phyloP scores from a whole-genome alignment of 805 yeast genomes.

The Komagataella mondaviorum region DNA sequence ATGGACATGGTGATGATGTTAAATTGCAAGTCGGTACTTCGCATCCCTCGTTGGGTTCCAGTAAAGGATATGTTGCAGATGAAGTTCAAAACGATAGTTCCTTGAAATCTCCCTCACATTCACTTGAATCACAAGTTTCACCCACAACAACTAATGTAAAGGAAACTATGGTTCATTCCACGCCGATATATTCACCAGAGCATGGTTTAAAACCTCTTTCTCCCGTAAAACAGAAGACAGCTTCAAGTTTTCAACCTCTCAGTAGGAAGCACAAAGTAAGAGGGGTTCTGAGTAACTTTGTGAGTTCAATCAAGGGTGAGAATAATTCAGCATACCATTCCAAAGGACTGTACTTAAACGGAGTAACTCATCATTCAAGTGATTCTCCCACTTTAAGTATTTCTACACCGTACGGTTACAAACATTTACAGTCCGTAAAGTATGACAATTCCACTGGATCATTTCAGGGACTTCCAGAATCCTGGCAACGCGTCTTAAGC shows the following conservation, averaged over 20 bases:
- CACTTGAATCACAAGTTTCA: not conserved
- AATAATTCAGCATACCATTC: not conserved
- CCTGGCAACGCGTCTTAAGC: conserved; percentile 76
- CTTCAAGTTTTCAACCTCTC: not conserved
- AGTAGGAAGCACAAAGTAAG: not conserved
- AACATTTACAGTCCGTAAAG: conserved; percentile 90
- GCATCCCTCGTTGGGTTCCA: not conserved
- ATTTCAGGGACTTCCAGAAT: conserved; percentile 84
- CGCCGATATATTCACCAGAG: not conserved
- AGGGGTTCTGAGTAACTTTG: not conserved
- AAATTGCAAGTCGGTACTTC: not conserved
- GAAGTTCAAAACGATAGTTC: not conserved
- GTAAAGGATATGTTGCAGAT: not conserved
- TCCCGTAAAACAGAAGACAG: not conserved
- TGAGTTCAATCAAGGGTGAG: not conserved
- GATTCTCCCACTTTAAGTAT: conserved; percentile 29
- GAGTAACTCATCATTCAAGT: not conserved
- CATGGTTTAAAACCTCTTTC: not conserved
- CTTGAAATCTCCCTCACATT: not conserved
- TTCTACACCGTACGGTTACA: conserved; percentile 84
- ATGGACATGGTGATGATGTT: not conserved
- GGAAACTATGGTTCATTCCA: not conserved
- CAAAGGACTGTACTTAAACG: not conserved
- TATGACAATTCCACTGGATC: conserved; percentile 75
- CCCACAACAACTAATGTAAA: not conserved